phyloP scores from a whole-genome alignment of 1,139 yeast genomes.

The Kurtzmaniella natalensis region DNA sequence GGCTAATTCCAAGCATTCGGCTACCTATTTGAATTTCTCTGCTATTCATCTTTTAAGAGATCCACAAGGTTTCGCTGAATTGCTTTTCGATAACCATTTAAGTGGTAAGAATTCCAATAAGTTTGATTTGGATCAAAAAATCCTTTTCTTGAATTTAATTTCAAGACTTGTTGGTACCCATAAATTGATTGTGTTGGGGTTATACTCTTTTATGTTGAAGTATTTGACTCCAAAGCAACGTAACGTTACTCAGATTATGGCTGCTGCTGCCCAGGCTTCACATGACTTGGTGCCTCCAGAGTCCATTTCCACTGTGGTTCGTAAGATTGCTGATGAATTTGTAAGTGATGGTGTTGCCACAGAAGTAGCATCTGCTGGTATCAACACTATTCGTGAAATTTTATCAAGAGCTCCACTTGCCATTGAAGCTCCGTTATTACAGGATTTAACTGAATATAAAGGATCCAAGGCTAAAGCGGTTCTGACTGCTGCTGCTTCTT shows the following conservation, averaged over 20 bases:
- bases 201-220: slow-evolving; percentile 82
- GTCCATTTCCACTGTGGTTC: slow-evolving; percentile 66
- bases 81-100: slow-evolving; percentile 66
- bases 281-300: slow-evolving; percentile 98
- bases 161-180: slow-evolving; percentile 92
- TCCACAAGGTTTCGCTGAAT: slow-evolving; percentile 97
- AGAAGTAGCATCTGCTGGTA: slow-evolving; percentile 97
- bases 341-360: slow-evolving; percentile 98
- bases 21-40: slow-evolving; percentile 83
- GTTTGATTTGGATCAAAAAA: slow-evolving; percentile 82
- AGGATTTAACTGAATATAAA: slow-evolving; percentile 84
- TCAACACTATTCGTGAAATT: slow-evolving; percentile 90
- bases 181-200: slow-evolving; percentile 82
- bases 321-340: slow-evolving; percentile 94
- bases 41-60: slow-evolving; percentile 92
- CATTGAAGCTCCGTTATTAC: slow-evolving; percentile 78
- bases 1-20: slow-evolving; percentile 45
- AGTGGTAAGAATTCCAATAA: slow-evolving; percentile 61
- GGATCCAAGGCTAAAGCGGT: slow-evolving; percentile 94
- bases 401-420: slow-evolving; percentile 92
- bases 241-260: slow-evolving; percentile 93
- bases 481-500: slow-evolving; percentile 89
- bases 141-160: slow-evolving; percentile 78
- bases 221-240: slow-evolving; percentile 91
- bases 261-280: slow-evolving; percentile 94